Percentiles rank a stretch among this genome's conserved stretches.
These are phyloP conservation scores for Paxillus involutus DNA, from an alignment of 768 basidiomycete species.

Conservation along the genomic window DNA sequence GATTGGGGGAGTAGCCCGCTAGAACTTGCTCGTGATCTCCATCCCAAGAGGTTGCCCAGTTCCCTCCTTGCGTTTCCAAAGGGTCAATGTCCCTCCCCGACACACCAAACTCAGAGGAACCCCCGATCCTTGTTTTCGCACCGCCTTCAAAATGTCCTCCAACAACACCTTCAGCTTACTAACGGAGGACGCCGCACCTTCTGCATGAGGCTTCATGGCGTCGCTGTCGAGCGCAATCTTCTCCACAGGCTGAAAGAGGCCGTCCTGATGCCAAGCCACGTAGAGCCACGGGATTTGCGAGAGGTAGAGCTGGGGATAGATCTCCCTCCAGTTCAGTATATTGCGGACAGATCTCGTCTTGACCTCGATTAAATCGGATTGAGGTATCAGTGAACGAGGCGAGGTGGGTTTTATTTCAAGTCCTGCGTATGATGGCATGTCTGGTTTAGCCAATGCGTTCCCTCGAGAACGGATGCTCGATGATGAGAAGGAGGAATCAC, in stretches of 20 bases:
- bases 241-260: constrained; percentile 49
- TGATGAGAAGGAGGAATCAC: constrained; percentile 27
- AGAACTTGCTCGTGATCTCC: constrained; percentile 24
- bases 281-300: constrained; percentile 66
- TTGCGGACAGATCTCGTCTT: constrained; percentile 29
- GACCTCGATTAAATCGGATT: constrained; percentile 36
- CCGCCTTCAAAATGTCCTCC: constrained; percentile 44
- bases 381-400: constrained; percentile 32
- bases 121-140: constrained; percentile 50
- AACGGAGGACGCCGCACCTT: constrained; percentile 18
- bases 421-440: constrained; percentile 1
- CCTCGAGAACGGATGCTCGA: constrained; percentile 14
- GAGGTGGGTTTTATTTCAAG: constrained; percentile 23
- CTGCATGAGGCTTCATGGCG: constrained; percentile 22
- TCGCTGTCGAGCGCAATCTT: constrained; percentile 41
- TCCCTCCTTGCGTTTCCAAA: constrained; percentile 46
- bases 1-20: background rate
- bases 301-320: constrained; percentile 66
- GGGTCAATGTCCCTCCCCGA: constrained; percentile 38
- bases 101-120: constrained; percentile 59
- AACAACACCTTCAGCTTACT: constrained; percentile 28
- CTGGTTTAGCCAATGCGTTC: background rate
- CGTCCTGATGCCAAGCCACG: constrained; percentile 56
- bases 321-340: constrained; percentile 55
- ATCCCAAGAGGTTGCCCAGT: constrained; percentile 18